Conservation (phyloP, 352 stramenopile species). For the Phytophthora vignae region DNA sequence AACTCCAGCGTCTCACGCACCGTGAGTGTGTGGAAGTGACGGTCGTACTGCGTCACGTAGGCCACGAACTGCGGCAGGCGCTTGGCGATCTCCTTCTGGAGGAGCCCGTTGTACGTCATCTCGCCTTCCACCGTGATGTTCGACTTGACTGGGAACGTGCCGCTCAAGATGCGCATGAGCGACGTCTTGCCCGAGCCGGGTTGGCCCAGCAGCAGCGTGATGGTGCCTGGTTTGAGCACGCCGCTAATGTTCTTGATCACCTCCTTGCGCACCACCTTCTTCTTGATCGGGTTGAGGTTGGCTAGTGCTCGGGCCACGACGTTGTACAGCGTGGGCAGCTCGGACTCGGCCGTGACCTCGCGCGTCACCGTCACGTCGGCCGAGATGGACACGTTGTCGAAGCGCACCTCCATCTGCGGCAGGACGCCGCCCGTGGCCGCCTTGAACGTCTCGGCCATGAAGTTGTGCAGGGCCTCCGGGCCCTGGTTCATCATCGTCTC, state of each 20-base stretch:
- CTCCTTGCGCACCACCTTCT: constrained; percentile 41
- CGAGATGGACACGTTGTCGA: constrained; percentile 38
- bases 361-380: constrained; percentile 30
- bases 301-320: constrained; percentile 3
- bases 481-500: constrained; percentile 28
- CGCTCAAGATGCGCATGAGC: constrained; percentile 42
- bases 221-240: constrained; percentile 39
- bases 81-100: constrained; percentile 32
- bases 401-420: constrained; percentile 42
- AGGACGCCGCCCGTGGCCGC: constrained; percentile 26
- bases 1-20: constrained; percentile 49
- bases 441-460: constrained; percentile 36
- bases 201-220: constrained; percentile 50
- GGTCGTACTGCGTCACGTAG: constrained; percentile 45
- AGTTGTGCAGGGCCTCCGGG: constrained; percentile 25
- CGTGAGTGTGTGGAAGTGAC: constrained; percentile 40
- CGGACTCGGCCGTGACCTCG: constrained; percentile 28
- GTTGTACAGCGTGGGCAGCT: constrained; percentile 52
- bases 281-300: constrained; percentile 29
- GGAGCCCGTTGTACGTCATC: constrained; percentile 46
- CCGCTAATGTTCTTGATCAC: constrained; percentile 45
- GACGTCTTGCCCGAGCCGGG: constrained; percentile 49
- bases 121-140: constrained; percentile 44
- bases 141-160: constrained; percentile 34
- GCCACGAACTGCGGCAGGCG: constrained; percentile 41